Evolutionary conservation across 805 yeast species (phyloP).

Genomic region (Ogataea wickerhamii): DNA sequence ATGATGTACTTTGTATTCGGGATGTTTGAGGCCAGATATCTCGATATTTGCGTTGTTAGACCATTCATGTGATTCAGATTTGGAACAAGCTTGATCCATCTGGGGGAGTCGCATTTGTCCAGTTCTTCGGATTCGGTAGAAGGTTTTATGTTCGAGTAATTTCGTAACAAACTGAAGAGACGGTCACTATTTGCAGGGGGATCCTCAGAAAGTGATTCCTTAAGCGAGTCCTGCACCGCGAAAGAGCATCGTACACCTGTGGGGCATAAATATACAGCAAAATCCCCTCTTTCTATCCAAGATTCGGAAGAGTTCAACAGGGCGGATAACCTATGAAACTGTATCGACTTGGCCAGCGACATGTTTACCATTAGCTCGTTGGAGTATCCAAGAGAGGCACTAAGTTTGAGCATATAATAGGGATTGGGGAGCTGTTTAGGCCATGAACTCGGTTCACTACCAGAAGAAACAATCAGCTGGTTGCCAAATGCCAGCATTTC

Average conservation of each 20-base stretch:
- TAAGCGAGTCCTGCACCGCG: conserved; percentile 31
- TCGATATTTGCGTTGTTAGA: conserved; percentile 58
- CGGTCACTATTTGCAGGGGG: conserved; percentile 41
- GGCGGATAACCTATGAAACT: conserved; percentile 20
- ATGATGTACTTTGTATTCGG: conserved; percentile 50
- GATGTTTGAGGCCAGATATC: conserved; percentile 38
- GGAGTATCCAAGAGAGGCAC: conserved; percentile 44
- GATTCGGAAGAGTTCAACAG: conserved; percentile 12
- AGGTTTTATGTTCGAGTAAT: conserved; percentile 30
- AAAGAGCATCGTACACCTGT: conserved; percentile 51
- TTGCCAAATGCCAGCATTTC: conserved; percentile 50
- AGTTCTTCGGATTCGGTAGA: conserved; percentile 1
- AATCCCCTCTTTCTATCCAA: conserved; percentile 25
- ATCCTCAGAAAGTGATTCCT: conserved; percentile 34
- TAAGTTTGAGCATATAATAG: conserved; percentile 38
- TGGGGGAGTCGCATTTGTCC: conserved; percentile 26
- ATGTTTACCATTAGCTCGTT: conserved; percentile 43
- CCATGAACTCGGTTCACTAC: conserved; percentile 3
- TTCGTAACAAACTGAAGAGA: conserved; percentile 35
- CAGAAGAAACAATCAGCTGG: conserved; percentile 33
- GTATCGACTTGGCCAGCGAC: conserved; percentile 17
- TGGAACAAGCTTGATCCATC: conserved; percentile 70
- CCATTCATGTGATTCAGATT: conserved; percentile 66
- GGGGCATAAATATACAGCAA: conserved; percentile 50
- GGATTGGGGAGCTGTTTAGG: background rate